A percentile compares a stretch with the other conserved stretches of the same genome.
Conservation (phyloP, 176 grass and related monocot species). For the Aegilops sharonensis region DNA sequence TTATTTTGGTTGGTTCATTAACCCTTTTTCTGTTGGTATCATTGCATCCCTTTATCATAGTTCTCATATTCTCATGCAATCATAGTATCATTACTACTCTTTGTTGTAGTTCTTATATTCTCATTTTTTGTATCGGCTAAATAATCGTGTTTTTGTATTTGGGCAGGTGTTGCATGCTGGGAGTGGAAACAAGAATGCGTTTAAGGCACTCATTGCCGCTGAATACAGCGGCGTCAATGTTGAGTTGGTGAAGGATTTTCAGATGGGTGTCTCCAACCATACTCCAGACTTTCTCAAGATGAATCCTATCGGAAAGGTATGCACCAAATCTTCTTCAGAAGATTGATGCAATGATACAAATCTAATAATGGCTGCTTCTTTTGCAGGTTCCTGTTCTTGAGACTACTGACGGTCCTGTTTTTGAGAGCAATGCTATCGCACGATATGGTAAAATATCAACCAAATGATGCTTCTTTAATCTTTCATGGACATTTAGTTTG, state of each 20-base stretch:
- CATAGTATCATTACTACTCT: too few relatives aligned
- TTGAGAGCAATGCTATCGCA: conserved; percentile 87
- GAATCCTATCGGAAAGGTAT: conserved; percentile 86
- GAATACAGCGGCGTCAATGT: conserved; percentile 65
- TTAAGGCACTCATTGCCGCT: conserved; percentile 68
- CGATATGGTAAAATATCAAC: conserved; percentile 51
- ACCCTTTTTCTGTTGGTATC: neutral
- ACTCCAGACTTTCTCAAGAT: conserved; percentile 76
- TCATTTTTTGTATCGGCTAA: neutral
- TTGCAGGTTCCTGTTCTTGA: conserved; percentile 75
- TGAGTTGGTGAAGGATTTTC: conserved; percentile 67
- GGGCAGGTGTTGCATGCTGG: conserved; percentile 52
- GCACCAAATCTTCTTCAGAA: neutral
- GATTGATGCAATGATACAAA: neutral
- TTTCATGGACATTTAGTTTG: neutral
- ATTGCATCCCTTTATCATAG: too few relatives aligned
- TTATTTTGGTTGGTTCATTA: neutral
- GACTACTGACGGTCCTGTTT: conserved; percentile 71
- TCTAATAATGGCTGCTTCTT: neutral
- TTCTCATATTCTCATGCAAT: too few relatives aligned
- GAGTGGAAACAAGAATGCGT: conserved; percentile 69
- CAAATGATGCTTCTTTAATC: neutral
- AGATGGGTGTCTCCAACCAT: conserved; percentile 87
- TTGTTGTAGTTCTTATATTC: neutral
- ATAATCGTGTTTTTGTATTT: neutral